Evolutionary conservation across 805 yeast genomes (phyloP).

Genomic region (Candida anglica): DNA sequence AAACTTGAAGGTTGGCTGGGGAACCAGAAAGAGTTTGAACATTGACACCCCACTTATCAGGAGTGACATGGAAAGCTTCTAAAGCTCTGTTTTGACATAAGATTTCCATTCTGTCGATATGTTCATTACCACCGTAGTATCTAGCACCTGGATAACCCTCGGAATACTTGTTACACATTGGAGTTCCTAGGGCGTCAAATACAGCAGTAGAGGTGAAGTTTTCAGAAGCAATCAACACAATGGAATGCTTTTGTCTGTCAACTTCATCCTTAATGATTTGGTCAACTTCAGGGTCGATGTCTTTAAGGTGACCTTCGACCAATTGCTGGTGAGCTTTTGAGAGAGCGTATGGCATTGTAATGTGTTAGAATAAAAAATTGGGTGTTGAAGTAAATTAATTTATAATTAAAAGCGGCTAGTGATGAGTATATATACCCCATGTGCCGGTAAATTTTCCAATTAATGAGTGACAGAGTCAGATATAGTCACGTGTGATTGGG

Average conservation of each 20-base stretch:
- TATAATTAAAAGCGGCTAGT: too few species aligned
- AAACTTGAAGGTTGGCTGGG: conserved; percentile 92
- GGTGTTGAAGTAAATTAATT: too few species aligned
- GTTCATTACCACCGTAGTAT: conserved; percentile 97
- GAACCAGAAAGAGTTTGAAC: conserved; percentile 96
- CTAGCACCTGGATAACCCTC: conserved; percentile 99
- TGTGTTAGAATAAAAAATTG: neutral
- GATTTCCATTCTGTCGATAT: conserved; percentile 85
- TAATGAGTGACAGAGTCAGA: conserved; percentile 4
- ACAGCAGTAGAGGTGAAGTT: conserved; percentile 95
- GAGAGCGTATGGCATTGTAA: conserved; percentile 45
- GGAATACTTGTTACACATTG: conserved; percentile 96
- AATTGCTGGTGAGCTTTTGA: conserved; percentile 47
- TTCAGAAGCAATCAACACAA: conserved; percentile 91
- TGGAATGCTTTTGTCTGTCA: conserved; percentile 84
- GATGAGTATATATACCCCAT: conserved; percentile 1
- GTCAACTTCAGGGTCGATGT: conserved; percentile 82
- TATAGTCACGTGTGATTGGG: conserved; percentile 2
- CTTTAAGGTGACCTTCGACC: conserved; percentile 59
- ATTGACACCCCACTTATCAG: conserved; percentile 93
- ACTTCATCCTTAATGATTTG: conserved; percentile 73
- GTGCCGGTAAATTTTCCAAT: neutral
- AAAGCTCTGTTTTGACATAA: conserved; percentile 91
- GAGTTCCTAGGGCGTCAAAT: conserved; percentile 90
- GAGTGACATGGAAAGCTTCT: conserved; percentile 70